Evolutionary conservation across 768 basidiomycete species (phyloP).

Genomic region (Fibroporia radiculosa): DNA sequence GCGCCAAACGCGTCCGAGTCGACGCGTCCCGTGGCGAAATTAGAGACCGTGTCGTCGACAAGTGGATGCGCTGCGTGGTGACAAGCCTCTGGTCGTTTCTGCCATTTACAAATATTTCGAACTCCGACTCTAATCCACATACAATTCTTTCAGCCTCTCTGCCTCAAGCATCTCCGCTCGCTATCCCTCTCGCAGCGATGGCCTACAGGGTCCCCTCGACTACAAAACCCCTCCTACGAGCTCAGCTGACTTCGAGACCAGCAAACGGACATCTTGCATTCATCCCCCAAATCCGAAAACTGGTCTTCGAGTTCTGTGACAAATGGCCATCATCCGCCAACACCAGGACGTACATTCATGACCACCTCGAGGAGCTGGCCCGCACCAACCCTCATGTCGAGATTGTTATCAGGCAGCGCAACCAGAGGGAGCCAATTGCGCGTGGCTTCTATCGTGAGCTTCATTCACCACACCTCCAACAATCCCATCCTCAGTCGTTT

Average conservation of each 20-base stretch:
- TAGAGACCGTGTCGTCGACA: constrained; percentile 14
- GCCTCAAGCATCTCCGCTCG: constrained; percentile 3
- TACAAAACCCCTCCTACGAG: constrained; percentile 35
- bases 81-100: constrained; percentile 1
- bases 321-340: constrained; percentile 70
- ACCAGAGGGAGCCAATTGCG: constrained; percentile 69
- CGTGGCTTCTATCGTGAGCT: constrained; percentile 76
- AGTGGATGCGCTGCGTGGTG: constrained; percentile 2
- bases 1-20: constrained; percentile 14
- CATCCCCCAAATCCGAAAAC: constrained; percentile 72
- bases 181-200: constrained; percentile 19
- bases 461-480: no score
- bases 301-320: constrained; percentile 87
- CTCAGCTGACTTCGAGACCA: constrained; percentile 45
- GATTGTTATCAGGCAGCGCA: constrained; percentile 71
- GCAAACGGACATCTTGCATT: constrained; percentile 72
- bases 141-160: constrained; percentile 1
- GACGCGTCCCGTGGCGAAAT: constrained; percentile 21
- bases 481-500: no score
- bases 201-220: constrained; percentile 24
- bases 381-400: constrained; percentile 76
- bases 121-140: constrained; percentile 18
- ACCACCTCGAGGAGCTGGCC: constrained; percentile 58
- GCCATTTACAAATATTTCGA: constrained; percentile 13
- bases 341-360: constrained; percentile 61